Base-by-base conservation (phyloP, 2,329 filamentous ascomycete species). In the Coniochaeta sp. region DNA sequence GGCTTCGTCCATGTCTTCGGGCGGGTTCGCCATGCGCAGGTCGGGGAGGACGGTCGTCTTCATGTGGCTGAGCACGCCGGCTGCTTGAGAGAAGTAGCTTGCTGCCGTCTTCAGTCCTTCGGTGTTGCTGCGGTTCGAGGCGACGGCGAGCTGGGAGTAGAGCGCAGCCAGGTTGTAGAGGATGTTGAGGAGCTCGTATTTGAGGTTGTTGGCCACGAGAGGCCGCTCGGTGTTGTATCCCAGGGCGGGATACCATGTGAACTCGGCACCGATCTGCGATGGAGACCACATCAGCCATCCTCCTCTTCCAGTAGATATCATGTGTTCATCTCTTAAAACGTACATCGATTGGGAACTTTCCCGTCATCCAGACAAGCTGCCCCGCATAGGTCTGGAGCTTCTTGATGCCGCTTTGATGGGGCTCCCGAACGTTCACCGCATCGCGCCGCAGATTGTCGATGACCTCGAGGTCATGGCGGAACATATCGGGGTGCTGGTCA, bases 401-500 rank as follows among this genome's bases (percentile, higher is more conserved):
- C 70, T 85, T 88, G 66, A 96, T 83, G 24, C 93, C 93, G 71
- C 89, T 96, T 6, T 84, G 79, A 71, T 99, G 95, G 2, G 95
- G 87, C 71, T 99, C 95, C 62, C 89, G 85, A 1, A 95, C 89
- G 72, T 92, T 91, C 60, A 96, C 81, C n/a, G 95, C 95, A 72
- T 96, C 90, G 63, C 84, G 84, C 6, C 95, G 88, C 61, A 98
- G 78, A 57, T 85, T 80, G 71, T 98, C 92, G 69, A 99, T 92
- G 65, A 89, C 84, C 70, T 93, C 87, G 61, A 86, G 85, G 77
- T 99, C 95, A 64, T 90, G 84, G 64, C 86, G 85, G 75, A 99
- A 99, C 89, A 96, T 96, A 74, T 97, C 92, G 36, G 95, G 93
- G 72, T 96, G 93, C 73, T 99, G 95, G 75, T 98, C 93, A 88